Evolutionary conservation across 2,329 filamentous ascomycete species (phyloP), one percentile per base, ranked within the genome.

Genomic region (Mycosphaerella arachidis): DNA sequence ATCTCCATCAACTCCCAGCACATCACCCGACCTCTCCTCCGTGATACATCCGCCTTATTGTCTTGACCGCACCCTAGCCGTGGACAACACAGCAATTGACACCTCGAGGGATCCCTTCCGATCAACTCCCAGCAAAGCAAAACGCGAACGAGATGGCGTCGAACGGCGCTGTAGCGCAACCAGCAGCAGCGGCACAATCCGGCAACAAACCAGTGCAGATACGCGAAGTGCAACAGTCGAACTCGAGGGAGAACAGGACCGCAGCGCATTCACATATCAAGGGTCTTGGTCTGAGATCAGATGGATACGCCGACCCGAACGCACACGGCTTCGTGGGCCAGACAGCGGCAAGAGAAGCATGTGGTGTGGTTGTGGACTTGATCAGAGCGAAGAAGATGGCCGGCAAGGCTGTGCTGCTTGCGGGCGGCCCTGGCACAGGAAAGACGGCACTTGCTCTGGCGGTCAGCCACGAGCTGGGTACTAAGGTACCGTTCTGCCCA

Each of bases 221-320:
- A 56, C 66, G 67, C 57, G 71, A 74, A 64, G 73, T 74, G n/a
- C 69, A 67, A 35, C 67, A 69, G 29, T 64, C 67, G 29, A 70
- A 68, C 56, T 66, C 70, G 18, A 92, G 94, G 81, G 93, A 97
- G 77, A 94, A 95, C 79, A 88, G 94, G 74, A 99, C 94, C 52
- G 93, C 94, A 63, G 90, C 93, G 69, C 94, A 99, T 78, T 97
- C 93, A 56, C 94, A 99, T 78, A 99, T 99, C 83, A 96, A 92
- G 75, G 94, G 94, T 55, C 83, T 99, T 45, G 94, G 94, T 18
- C 79, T 99, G 68, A 90, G 90, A 72, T 75, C 85, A 53, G 91
- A 96, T 86, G 94, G 94, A 64, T 87, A 84, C 55, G 91, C 94
- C 63, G 92, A 96, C 73, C 84, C 84, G 66, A 84, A 90, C 63